These are phyloP conservation scores for Phialemoniopsis sp. DNA, from an alignment of 2,329 filamentous ascomycete species.

Conservation along the genomic window DNA sequence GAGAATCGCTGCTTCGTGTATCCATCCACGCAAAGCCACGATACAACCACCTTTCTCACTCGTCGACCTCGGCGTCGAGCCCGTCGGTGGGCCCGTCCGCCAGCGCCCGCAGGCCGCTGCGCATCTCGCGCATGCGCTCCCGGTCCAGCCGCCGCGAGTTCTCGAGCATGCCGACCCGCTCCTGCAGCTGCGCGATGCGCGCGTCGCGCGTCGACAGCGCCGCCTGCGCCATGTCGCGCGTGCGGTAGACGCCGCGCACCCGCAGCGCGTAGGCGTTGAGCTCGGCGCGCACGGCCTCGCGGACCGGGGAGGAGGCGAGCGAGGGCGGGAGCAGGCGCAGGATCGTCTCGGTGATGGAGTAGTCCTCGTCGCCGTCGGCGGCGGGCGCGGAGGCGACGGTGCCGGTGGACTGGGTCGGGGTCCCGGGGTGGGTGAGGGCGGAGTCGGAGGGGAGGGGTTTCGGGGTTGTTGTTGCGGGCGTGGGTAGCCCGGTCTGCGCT, in stretches of 20 bases:
- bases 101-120: slow-evolving; percentile 4
- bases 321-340: slow-evolving; percentile 42
- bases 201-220: slow-evolving; percentile 59
- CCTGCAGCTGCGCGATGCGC: slow-evolving; percentile 9
- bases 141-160: slow-evolving; percentile 26
- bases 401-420: neutral
- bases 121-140: slow-evolving; percentile 6
- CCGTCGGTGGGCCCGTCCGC: neutral
- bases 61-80: neutral
- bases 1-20: too few relatives aligned
- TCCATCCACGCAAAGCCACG: too few relatives aligned
- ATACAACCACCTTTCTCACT: too few relatives aligned
- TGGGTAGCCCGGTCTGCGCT: neutral
- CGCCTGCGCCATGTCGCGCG: slow-evolving; percentile 30
- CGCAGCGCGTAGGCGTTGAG: slow-evolving; percentile 50
- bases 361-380: slow-evolving; percentile 12
- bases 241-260: slow-evolving; percentile 8
- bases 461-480: neutral
- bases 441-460: neutral
- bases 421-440: neutral
- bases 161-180: slow-evolving; percentile 9
- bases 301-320: slow-evolving; percentile 29
- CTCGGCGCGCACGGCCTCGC: slow-evolving; percentile 43
- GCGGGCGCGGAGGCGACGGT: neutral
- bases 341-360: slow-evolving; percentile 40